Percentiles rank a stretch among this genome's conserved stretches.
Conservation (phyloP, 148 eudicot species). For the Arbutus unedo region DNA sequence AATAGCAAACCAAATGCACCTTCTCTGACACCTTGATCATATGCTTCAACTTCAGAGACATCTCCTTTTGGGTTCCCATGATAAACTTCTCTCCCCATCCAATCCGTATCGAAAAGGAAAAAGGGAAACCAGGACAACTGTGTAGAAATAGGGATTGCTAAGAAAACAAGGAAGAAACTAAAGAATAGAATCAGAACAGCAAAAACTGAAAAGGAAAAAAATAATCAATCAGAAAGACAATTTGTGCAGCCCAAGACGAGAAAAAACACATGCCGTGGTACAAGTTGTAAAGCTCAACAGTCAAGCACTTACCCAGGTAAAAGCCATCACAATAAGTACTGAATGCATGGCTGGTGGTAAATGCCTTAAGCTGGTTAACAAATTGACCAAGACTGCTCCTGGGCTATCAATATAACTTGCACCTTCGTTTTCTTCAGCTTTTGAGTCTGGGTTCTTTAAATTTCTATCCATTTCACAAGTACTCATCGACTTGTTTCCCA, state of each 20-base stretch:
- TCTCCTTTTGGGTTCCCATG: slow-evolving; percentile 77
- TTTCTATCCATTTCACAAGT: slow-evolving; percentile 22
- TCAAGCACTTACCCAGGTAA: slow-evolving; percentile 75
- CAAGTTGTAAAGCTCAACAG: neutral
- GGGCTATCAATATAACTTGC: slow-evolving; percentile 59
- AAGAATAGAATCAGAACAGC: neutral
- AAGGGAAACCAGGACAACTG: slow-evolving; percentile 99
- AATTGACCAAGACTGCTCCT: slow-evolving; percentile 79
- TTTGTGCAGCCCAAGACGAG: neutral
- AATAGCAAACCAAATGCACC: slow-evolving; percentile 99
- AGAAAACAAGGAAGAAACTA: neutral
- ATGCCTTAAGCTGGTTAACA: slow-evolving; percentile 89
- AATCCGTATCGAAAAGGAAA: slow-evolving; percentile 93
- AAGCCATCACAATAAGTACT: slow-evolving; percentile 79
- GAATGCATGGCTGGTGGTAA: slow-evolving; percentile 87
- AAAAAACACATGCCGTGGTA: neutral
- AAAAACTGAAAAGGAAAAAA: neutral
- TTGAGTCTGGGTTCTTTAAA: slow-evolving; percentile 27
- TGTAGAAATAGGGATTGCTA: slow-evolving; percentile 23
- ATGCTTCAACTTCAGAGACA: slow-evolving; percentile 49
- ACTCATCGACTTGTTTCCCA: slow-evolving; percentile 24
- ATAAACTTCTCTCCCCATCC: slow-evolving; percentile 99
- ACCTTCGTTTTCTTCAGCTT: slow-evolving; percentile 39
- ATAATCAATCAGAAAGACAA: neutral
- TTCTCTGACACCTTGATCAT: slow-evolving; percentile 95